phyloP scores from a whole-genome alignment of 164 flowering plant species.

The Platanus orientalis region DNA sequence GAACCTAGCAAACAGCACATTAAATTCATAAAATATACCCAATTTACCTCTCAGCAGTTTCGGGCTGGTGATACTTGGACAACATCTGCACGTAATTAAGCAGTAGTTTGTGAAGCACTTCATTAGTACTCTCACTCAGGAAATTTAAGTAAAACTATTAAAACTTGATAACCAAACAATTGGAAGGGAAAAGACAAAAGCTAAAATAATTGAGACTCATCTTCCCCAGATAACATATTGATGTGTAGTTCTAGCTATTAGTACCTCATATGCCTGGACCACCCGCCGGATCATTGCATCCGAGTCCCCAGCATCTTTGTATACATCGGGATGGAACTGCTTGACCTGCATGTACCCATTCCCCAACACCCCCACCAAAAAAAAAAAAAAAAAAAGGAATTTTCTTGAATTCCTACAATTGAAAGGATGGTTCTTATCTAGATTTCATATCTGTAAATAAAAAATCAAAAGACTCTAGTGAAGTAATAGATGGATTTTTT shows the following conservation, averaged over 20 bases:
- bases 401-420: background rate
- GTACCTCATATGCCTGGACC: constrained; percentile 84
- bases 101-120: background rate
- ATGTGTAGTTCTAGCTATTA: background rate
- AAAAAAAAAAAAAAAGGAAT: too few species aligned
- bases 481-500: too few species aligned
- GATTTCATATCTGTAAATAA: too few species aligned
- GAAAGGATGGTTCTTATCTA: background rate
- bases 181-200: too few species aligned
- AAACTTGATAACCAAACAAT: background rate
- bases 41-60: constrained; percentile 38
- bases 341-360: constrained; percentile 53
- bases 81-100: constrained; percentile 28
- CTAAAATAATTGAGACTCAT: too few species aligned
- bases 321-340: constrained; percentile 84
- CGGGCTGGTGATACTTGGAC: constrained; percentile 26
- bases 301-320: constrained; percentile 40
- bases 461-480: too few species aligned
- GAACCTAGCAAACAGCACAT: background rate
- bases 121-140: background rate
- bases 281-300: constrained; percentile 75
- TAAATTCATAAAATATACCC: background rate
- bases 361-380: too few species aligned
- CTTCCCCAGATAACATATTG: background rate
- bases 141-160: background rate